Conservation (phyloP, 2,329 filamentous ascomycete genomes). For the Fusarium oligoseptatum region DNA sequence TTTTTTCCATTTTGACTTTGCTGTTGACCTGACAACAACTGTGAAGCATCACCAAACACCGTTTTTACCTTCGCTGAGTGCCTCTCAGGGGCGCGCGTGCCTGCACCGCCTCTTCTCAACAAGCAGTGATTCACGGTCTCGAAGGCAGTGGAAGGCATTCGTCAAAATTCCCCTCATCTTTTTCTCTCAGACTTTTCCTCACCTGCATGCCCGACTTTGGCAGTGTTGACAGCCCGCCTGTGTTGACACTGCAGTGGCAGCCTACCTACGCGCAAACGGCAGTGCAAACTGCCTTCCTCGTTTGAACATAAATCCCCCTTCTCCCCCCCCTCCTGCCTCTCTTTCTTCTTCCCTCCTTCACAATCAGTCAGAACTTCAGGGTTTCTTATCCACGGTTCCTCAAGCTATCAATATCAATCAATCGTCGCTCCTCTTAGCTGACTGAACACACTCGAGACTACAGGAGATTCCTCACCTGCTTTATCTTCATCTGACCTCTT, state of each 20-base stretch:
- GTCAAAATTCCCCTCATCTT: too few species aligned
- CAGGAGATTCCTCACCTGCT: background rate
- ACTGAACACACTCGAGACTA: background rate
- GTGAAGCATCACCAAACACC: background rate
- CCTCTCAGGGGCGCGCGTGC: background rate
- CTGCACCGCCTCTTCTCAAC: background rate
- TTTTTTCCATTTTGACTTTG: background rate
- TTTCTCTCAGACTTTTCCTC: background rate
- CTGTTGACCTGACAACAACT: background rate
- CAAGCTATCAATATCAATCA: background rate
- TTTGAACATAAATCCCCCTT: background rate
- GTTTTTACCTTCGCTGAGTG: background rate
- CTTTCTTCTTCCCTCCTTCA: background rate
- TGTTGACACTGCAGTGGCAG: slow-evolving; percentile 6
- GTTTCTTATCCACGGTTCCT: background rate
- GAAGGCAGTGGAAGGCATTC: background rate
- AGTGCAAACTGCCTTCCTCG: background rate
- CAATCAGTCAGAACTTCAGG: background rate
- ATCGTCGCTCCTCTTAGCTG: background rate
- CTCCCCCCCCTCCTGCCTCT: background rate
- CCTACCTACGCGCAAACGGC: background rate
- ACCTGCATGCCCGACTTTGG: background rate
- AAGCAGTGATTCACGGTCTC: slow-evolving; percentile 24
- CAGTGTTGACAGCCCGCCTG: background rate
- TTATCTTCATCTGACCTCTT: background rate